A percentile compares a stretch with the other conserved stretches of the same genome.
Conservation (phyloP, 1,139 yeast genomes). For the Yamadazyma atlantica region DNA sequence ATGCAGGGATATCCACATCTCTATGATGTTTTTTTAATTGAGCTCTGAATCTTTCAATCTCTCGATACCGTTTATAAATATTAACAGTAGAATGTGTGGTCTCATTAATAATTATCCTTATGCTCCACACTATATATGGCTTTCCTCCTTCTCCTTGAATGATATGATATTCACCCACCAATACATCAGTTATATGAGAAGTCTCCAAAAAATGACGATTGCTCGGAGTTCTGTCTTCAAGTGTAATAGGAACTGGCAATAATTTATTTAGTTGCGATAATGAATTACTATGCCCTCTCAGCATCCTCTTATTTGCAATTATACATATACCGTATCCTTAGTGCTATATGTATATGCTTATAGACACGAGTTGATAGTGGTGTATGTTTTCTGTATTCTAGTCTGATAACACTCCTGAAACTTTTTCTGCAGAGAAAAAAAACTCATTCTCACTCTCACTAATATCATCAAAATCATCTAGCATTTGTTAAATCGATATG, state of each 20-base stretch:
- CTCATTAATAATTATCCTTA: constrained; percentile 43
- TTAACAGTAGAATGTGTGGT: constrained; percentile 47
- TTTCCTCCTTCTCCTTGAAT: constrained; percentile 39
- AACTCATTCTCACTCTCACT: background rate
- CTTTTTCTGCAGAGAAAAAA: background rate
- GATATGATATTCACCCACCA: constrained; percentile 40
- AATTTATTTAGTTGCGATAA: constrained; percentile 30
- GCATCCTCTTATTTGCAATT: constrained; percentile 4
- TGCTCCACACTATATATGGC: constrained; percentile 49
- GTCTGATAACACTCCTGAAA: background rate
- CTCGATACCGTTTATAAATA: constrained; percentile 63
- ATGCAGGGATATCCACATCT: constrained; percentile 49
- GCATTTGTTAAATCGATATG: constrained; percentile 18
- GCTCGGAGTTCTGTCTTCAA: constrained; percentile 19
- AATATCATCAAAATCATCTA: background rate
- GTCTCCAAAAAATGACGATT: constrained; percentile 13
- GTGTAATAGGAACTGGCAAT: constrained; percentile 40
- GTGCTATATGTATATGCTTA: too few relatives aligned
- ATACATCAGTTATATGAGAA: constrained; percentile 36
- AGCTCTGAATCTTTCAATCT: constrained; percentile 52
- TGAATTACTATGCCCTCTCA: constrained; percentile 17
- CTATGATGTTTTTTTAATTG: constrained; percentile 37
- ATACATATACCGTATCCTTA: too few relatives aligned
- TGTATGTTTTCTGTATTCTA: too few relatives aligned
- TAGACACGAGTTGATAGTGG: too few relatives aligned